Evolutionary conservation across 1,139 yeast species (phyloP).

Genomic region (Taphrina populina): DNA sequence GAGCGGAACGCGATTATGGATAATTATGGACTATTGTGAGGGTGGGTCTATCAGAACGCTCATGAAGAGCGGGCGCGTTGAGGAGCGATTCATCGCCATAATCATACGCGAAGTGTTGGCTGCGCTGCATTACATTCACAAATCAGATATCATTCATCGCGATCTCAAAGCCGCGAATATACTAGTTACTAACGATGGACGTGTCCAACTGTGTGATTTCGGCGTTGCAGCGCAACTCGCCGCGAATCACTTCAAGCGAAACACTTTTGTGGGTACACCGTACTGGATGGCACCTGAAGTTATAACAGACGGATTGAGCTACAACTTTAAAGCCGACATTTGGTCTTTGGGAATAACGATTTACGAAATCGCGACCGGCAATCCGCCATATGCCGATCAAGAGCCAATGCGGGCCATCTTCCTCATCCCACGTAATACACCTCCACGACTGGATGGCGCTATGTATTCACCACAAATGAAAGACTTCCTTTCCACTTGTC

Average conservation of each 20-base stretch:
- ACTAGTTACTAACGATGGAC: conserved; percentile 82
- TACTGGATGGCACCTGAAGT: conserved; percentile 99
- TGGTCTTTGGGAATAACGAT: conserved; percentile 94
- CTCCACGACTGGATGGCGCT: conserved; percentile 90
- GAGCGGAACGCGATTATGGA: conserved; percentile 89
- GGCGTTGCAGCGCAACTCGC: conserved; percentile 96
- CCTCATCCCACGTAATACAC: conserved; percentile 85
- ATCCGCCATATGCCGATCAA: conserved; percentile 94
- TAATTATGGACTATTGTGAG: conserved; percentile 95
- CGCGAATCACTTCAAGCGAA: conserved; percentile 72
- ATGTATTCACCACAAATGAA: conserved; percentile 73
- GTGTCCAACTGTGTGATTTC: conserved; percentile 89
- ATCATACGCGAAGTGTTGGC: conserved; percentile 74
- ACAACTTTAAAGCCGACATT: conserved; percentile 78
- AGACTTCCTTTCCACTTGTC: conserved; percentile 85
- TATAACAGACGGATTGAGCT: conserved; percentile 84
- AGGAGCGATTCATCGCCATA: conserved; percentile 78
- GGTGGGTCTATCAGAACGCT: conserved; percentile 93
- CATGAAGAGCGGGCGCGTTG: conserved; percentile 81
- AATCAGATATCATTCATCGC: conserved; percentile 87
- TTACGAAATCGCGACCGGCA: conserved; percentile 93
- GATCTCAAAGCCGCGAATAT: conserved; percentile 96
- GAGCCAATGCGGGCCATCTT: conserved; percentile 96
- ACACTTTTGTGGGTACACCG: conserved; percentile 98
- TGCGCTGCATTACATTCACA: conserved; percentile 80